Percentiles rank a stretch among this genome's conserved stretches.
Evolutionary conservation across 768 basidiomycete species (phyloP).

Genomic region (Rhodocollybia butyracea): DNA sequence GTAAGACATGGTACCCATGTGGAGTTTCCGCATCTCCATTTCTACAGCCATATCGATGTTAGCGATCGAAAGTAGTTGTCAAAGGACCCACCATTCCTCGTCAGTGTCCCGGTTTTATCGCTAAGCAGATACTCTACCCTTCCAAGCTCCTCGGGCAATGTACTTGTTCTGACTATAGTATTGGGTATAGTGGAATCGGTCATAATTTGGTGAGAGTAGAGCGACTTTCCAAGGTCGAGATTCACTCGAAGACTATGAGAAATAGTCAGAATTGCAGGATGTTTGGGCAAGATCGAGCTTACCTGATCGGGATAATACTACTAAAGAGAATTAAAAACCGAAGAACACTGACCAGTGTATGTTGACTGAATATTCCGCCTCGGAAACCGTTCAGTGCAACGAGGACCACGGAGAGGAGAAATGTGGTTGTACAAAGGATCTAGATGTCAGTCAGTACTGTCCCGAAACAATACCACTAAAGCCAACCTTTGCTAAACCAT

Average conservation of each 20-base stretch:
- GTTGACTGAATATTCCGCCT: slow-evolving; percentile 72
- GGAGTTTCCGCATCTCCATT: slow-evolving; percentile 99
- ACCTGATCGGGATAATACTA: slow-evolving; percentile 99
- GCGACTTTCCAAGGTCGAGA: slow-evolving; percentile 98
- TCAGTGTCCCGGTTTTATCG: slow-evolving; percentile 97
- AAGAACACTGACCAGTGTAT: slow-evolving; percentile 72
- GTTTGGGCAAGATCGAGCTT: slow-evolving; percentile 21
- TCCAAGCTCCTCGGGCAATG: slow-evolving; percentile 93
- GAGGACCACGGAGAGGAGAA: slow-evolving; percentile 84
- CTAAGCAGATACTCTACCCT: slow-evolving; percentile 93
- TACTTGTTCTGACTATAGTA: slow-evolving; percentile 97
- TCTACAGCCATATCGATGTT: slow-evolving; percentile 42
- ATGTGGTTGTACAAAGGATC: slow-evolving; percentile 95
- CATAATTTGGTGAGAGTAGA: slow-evolving; percentile 96
- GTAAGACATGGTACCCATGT: slow-evolving; percentile 98
- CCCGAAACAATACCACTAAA: background rate
- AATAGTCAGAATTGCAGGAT: background rate
- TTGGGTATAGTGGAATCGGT: slow-evolving; percentile 88
- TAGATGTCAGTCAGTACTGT: slow-evolving; percentile 23
- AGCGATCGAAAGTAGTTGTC: background rate
- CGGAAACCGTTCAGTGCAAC: slow-evolving; percentile 96
- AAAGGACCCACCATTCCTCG: slow-evolving; percentile 78
- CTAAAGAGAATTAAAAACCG: slow-evolving; percentile 97
- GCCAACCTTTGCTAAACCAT: slow-evolving; percentile 90
- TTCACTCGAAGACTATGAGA: slow-evolving; percentile 87